These are phyloP conservation scores for Chenopodium formosanum DNA, from an alignment of 148 eudicot species.

Conservation along the genomic window DNA sequence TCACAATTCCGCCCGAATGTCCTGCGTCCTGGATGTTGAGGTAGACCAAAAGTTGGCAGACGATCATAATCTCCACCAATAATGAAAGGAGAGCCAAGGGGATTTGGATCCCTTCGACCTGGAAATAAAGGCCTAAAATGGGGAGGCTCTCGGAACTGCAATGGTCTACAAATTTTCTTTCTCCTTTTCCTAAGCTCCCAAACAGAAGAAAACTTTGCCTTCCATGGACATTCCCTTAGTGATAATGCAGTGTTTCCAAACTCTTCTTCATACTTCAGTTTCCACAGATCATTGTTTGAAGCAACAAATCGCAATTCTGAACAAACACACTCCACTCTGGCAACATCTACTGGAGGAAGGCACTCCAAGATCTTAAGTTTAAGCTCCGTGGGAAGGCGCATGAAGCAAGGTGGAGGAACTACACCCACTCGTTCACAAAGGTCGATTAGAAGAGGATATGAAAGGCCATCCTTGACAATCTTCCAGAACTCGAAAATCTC, in stretches of 20 bases:
- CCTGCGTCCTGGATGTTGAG: conserved; percentile 33
- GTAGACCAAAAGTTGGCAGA: conserved; percentile 25
- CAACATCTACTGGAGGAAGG: conserved; percentile 60
- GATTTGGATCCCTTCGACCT: conserved; percentile 40
- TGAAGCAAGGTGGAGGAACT: conserved; percentile 68
- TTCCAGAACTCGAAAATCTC: conserved; percentile 86
- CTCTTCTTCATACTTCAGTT: conserved; percentile 55
- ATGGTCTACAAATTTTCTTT: conserved; percentile 26
- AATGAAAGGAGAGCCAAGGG: conserved; percentile 34
- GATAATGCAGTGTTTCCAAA: conserved; percentile 43
- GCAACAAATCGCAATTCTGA: conserved; percentile 61
- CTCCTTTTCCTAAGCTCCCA: conserved; percentile 52
- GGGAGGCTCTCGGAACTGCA: conserved; percentile 24
- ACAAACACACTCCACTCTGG: conserved; percentile 54
- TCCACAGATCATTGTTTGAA: conserved; percentile 69
- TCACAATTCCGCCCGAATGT: conserved; percentile 33
- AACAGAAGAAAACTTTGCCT: conserved; percentile 44
- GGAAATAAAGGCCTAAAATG: conserved; percentile 24
- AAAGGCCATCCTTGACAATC: conserved; percentile 68
- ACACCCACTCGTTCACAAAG: conserved; percentile 66
- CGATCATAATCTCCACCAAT: conserved; percentile 64
- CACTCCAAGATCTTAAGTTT: conserved; percentile 70
- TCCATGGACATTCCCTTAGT: conserved; percentile 44
- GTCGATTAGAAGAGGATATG: conserved; percentile 75
- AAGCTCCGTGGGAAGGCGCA: conserved; percentile 72